Percentiles rank a stretch among this genome's conserved stretches.
These are phyloP conservation scores for Saturnispora galanensis DNA, from an alignment of 805 yeast genomes.

Conservation along the genomic window DNA sequence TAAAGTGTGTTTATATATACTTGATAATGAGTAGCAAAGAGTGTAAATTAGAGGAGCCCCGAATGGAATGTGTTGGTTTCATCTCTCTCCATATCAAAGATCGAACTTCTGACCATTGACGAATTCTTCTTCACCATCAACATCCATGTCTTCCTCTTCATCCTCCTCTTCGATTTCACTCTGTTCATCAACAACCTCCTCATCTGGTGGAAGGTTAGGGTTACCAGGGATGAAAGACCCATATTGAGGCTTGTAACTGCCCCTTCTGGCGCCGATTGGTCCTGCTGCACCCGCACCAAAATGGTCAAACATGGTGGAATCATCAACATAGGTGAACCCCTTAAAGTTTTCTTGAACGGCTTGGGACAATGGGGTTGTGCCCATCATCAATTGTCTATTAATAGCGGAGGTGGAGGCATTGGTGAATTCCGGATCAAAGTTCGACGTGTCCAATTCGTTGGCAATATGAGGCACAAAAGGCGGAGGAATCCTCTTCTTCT, in stretches of 20 bases:
- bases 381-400: constrained; percentile 54
- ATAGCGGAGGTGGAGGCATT: constrained; percentile 79
- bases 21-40: too few relatives aligned
- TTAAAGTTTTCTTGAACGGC: constrained; percentile 94
- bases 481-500: constrained; percentile 79
- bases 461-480: constrained; percentile 92
- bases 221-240: constrained; percentile 75
- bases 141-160: constrained; percentile 40
- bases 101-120: constrained; percentile 80
- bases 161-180: constrained; percentile 34
- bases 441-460: constrained; percentile 89
- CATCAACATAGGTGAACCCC: constrained; percentile 95
- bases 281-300: constrained; percentile 25
- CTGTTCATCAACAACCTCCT: constrained; percentile 71
- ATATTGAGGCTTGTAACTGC: constrained; percentile 30
- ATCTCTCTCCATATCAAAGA: constrained; percentile 29
- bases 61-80: neutral
- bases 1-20: too few relatives aligned
- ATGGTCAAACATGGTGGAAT: constrained; percentile 83
- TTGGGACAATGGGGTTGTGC: constrained; percentile 79
- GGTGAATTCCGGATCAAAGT: constrained; percentile 97
- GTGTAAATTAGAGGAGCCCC: too few relatives aligned
- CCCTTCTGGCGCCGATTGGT: constrained; percentile 29
- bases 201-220: constrained; percentile 73
- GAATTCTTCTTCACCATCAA: constrained; percentile 57